Base-by-base conservation (phyloP, 805 yeast species). In the Ogataea chonburiensis region DNA sequence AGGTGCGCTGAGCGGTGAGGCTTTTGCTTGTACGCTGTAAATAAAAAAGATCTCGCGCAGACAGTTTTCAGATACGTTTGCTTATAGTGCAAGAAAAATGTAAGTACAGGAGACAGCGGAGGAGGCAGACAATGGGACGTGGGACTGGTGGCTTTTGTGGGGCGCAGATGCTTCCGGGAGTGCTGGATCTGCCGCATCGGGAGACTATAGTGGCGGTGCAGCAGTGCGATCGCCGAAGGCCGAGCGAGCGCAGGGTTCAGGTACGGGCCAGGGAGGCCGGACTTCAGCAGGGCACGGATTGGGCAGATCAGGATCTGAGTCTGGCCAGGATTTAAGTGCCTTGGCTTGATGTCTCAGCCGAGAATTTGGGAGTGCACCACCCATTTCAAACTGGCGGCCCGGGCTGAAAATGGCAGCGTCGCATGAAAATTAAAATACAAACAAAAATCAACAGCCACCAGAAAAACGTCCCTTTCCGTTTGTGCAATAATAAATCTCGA, bases 371-470 rank as follows among this genome's bases (percentile, higher is more conserved):
- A 31, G 40, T 37, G 40, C 28, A 20, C 23, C 19, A 37, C 40
- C 28, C 31, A 34, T 41, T 40, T 30, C 38, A 34, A n/a, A 16
- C n/a, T 5, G 19, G 8, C 12, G 24, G 20, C 38, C 45, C 29
- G 14, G 7, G 9, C n/a, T 17, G 8, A 19, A 27, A 37, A 26
- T 41, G 45, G 34, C 45, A 41, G 45, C 12, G 18, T 26, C 15
- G 34, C 14, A 30, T 35, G 38, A 39, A 39, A 31, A 30, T 34
- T 29, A 31, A 28, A 40, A 41, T 32, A 37, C 42, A 37, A 41
- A 41, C 41, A 37, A 37, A 34, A 35, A 23, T 20, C 39, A 24
- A 35, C 34, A 35, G 39, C 39, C 39, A 35, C 39, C 37, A 33
- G 27, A 20, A 19, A 33, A 31, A 25, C 23, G 21, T 28, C 30